A percentile compares a stretch with the other conserved stretches of the same genome.
These are phyloP conservation scores for Phytophthora tentaculata DNA, from an alignment of 352 stramenopile species.

Conservation along the genomic window DNA sequence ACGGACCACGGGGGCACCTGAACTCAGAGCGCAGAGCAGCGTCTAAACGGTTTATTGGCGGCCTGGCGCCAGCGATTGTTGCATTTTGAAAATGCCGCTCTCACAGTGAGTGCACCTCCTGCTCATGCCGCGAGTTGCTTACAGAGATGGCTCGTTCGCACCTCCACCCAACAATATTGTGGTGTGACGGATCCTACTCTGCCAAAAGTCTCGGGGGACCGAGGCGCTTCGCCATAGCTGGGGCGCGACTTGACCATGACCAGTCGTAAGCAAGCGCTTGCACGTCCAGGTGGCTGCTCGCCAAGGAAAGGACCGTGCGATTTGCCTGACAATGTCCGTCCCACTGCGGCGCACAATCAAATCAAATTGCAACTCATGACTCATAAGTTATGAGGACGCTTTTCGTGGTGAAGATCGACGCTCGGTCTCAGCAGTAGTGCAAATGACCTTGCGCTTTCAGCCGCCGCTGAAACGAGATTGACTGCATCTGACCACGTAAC, in stretches of 20 bases:
- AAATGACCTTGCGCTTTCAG: neutral
- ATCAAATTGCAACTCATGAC: slow-evolving; percentile 5
- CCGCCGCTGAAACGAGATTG: slow-evolving; percentile 5
- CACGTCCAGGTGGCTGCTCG: neutral
- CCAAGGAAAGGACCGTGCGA: slow-evolving; percentile 19
- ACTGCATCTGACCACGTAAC: slow-evolving; percentile 20
- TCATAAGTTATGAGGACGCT: neutral
- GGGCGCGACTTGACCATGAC: slow-evolving; percentile 21
- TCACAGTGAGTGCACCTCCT: slow-evolving; percentile 10
- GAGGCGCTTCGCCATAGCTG: slow-evolving; percentile 24
- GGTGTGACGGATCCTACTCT: slow-evolving; percentile 7
- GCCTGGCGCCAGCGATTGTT: slow-evolving; percentile 33
- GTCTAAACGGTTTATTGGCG: slow-evolving; percentile 6
- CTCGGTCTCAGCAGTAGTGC: slow-evolving; percentile 4
- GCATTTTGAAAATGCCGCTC: neutral
- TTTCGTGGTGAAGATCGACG: slow-evolving; percentile 4
- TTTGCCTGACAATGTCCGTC: slow-evolving; percentile 3
- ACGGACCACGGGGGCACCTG: slow-evolving; percentile 18
- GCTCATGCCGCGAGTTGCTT: slow-evolving; percentile 34
- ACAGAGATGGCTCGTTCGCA: slow-evolving; percentile 26
- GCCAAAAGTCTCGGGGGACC: neutral
- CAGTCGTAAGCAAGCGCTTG: slow-evolving; percentile 21
- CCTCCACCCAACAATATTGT: slow-evolving; percentile 29
- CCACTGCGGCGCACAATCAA: slow-evolving; percentile 11
- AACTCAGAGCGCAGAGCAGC: slow-evolving; percentile 14